Conservation (phyloP, 176 grass and related monocot species). For the Cenchrus fungigraminus region DNA sequence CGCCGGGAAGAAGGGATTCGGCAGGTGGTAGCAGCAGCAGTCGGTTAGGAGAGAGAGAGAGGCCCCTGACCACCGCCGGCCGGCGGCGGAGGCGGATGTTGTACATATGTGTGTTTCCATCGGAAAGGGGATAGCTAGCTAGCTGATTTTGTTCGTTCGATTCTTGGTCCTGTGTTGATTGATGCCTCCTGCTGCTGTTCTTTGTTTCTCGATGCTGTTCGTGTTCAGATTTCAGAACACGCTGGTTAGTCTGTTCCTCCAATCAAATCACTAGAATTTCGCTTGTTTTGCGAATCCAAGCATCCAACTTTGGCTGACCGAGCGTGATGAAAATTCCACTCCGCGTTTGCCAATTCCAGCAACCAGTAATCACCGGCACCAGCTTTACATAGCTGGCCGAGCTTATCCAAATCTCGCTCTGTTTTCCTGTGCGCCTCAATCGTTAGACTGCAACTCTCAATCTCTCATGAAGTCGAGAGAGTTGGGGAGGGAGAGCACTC, state of each 20-base stretch:
- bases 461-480: background rate
- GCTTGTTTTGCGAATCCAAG: background rate
- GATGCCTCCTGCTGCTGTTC: background rate
- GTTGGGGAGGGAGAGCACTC: background rate
- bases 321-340: background rate
- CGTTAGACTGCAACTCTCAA: background rate
- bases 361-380: background rate
- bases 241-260: background rate
- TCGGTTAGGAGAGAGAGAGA: background rate
- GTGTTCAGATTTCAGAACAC: background rate
- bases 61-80: background rate
- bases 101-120: conserved; percentile 47
- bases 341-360: background rate
- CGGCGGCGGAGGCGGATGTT: conserved; percentile 18
- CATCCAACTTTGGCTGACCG: background rate
- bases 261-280: background rate
- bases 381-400: background rate
- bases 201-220: background rate
- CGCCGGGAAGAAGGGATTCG: conserved; percentile 49
- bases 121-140: background rate
- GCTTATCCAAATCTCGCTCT: background rate
- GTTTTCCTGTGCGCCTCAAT: background rate
- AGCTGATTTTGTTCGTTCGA: conserved; percentile 28
- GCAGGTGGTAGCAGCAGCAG: conserved; percentile 42
- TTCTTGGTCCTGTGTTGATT: background rate